Base-by-base conservation (phyloP, 2,329 filamentous ascomycete genomes). In the Penicillium brasilianum region DNA sequence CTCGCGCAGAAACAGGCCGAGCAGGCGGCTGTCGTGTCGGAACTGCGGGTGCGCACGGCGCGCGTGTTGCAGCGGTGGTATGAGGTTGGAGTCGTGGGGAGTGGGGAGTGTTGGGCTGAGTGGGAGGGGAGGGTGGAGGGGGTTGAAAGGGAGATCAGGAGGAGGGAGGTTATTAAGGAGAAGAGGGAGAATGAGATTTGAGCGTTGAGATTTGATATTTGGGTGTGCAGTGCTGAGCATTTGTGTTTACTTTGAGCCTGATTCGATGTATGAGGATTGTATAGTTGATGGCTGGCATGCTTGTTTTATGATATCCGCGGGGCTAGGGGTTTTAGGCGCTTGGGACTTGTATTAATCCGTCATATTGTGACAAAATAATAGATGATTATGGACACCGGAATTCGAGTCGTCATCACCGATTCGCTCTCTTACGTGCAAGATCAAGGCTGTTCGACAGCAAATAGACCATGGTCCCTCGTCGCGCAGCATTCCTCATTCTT, bases 31-130 rank as follows among this genome's bases (percentile, higher is more conserved):
- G 71, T 77, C 36, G 72, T 82, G 13, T 76, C 76, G 7, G 78
- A 78, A 55, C 60, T 83, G 55, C 71, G 80, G 36, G 69, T 76
- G 10, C 74, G 78, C 13, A 81, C 78, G 56, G 80, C 80, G 28
- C 74, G 75, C 64, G 79, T 85, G 25, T 77, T 92, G 61, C 84
- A 88, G 66, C 77, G 81, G 37, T 96, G 92, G 89, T 93, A 94
- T 76, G 88, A 93, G 73, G 80, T 86, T 25, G 86, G 87, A 3
- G 82, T 95, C 46, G 79, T 96, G 51, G 84, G 84, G 11, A 87
- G 86, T 67, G 89, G 89, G 0, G 85, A 87, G 67, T 84, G 85
- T 60, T 88, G 92, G 79, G 89, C 89, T 22, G 87, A 89, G 55
- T 87, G 89, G 72, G 90, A 96, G 76, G 83, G 85, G 36, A 82